Evolutionary conservation across 192 early-diverging fungal genomes (phyloP).

Genomic region (Borealophlyctis nickersoniae): DNA sequence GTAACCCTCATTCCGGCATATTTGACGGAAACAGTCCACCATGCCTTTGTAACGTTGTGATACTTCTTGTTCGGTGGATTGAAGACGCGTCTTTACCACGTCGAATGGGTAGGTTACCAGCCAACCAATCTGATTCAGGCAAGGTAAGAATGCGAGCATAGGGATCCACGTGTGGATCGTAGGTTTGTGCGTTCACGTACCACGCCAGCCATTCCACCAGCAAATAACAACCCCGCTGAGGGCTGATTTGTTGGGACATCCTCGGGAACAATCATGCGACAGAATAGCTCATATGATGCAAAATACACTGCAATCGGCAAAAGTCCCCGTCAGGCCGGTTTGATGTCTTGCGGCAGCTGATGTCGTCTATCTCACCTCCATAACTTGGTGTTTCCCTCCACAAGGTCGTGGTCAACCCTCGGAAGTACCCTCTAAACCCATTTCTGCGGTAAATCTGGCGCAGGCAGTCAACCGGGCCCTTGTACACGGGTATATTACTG

Average conservation of each 20-base stretch:
- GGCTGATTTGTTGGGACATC: slow-evolving; percentile 27
- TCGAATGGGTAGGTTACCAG: slow-evolving; percentile 50
- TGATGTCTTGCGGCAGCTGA: too few relatives aligned
- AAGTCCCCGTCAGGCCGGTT: too few relatives aligned
- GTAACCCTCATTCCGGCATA: slow-evolving; percentile 31
- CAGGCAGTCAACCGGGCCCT: slow-evolving; percentile 42
- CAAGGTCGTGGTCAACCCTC: slow-evolving; percentile 37
- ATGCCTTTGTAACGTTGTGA: slow-evolving; percentile 19
- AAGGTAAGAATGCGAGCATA: too few relatives aligned
- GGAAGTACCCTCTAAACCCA: slow-evolving; percentile 36
- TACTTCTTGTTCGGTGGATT: slow-evolving; percentile 31
- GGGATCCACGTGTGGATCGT: neutral
- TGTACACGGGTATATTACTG: slow-evolving; percentile 17
- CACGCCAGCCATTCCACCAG: slow-evolving; percentile 50
- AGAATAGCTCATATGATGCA: slow-evolving; percentile 46
- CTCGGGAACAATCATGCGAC: slow-evolving; percentile 29
- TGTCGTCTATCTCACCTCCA: slow-evolving; percentile 22
- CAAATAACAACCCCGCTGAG: slow-evolving; percentile 35
- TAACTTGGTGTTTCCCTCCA: slow-evolving; percentile 46
- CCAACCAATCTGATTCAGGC: slow-evolving; percentile 33
- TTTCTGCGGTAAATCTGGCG: slow-evolving; percentile 26
- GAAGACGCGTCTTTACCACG: slow-evolving; percentile 51
- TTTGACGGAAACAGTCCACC: slow-evolving; percentile 7
- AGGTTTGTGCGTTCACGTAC: slow-evolving; percentile 2
- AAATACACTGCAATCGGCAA: slow-evolving; percentile 37